Evolutionary conservation across 2,329 filamentous ascomycete genomes (phyloP), one percentile per base, ranked within the genome.

Genomic region (Fusarium abutilonis): DNA sequence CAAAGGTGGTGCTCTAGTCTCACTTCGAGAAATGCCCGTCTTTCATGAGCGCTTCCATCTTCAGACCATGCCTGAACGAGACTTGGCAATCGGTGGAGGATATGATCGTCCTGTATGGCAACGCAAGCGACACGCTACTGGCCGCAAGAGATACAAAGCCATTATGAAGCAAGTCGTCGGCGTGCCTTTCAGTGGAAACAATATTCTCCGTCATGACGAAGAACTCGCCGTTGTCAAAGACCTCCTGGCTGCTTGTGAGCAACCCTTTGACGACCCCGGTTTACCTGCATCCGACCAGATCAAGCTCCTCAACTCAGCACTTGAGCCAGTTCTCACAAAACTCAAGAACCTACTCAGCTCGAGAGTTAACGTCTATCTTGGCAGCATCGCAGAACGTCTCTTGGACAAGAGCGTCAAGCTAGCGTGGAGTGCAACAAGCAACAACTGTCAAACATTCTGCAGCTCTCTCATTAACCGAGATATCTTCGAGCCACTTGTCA

Each of bases 111-210:
- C 15, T 5, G 29, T 52, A 21, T 68, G 38, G 60, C 56, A 35
- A 21, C 64, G 64, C 4, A 64, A 59, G 21, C 41, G 61, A 8
- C 46, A 52, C 23, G 36, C 6, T 13, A 41, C 9, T 3, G 15
- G 15, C 2, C 64, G 47, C 2, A 77, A 76, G 55, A 70, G 74
- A 32, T 76, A 74, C 67, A 77, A 77, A 38, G 71, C 70, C 28
- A 64, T 77, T 40, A 73, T 78, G 73, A 79, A 79, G 52, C 76
- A 79, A 59, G 71, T 79, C 8, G 72, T 77, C 6, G 77, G 77
- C 0, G 69, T 64, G 0, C 70, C 76, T 5, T 79, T 79, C 45
- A 70, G 64, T 4, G 72, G 73, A 39, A 70, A 61, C 4, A 64
- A 72, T 6, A 35, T 70, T 9, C 63, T 74, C 4, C 31, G 66